phyloP scores from a whole-genome alignment of 1,139 yeast species.

The Protomyces lactucae-debilis region DNA sequence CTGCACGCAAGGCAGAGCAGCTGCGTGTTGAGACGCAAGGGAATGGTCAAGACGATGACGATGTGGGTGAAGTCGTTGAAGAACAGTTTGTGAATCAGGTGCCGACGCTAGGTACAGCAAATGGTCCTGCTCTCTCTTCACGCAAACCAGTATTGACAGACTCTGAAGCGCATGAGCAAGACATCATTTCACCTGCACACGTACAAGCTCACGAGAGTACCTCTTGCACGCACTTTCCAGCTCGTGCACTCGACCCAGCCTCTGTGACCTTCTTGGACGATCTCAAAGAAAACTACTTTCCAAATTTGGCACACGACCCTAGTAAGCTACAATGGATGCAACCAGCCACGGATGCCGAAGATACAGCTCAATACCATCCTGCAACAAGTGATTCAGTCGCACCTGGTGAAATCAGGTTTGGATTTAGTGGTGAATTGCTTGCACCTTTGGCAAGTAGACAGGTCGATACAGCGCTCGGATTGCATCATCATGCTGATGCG shows the following conservation, averaged over 20 bases:
- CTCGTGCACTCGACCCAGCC: conserved; percentile 15
- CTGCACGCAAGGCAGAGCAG: not conserved
- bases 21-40: not conserved
- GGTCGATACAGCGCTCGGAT: conserved; percentile 59
- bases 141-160: not conserved
- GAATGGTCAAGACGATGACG: not conserved
- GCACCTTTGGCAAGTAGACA: conserved; percentile 47
- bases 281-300: conserved; percentile 78
- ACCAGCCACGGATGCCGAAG: conserved; percentile 45
- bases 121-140: not conserved
- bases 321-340: conserved; percentile 89
- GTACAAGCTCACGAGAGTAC: not conserved
- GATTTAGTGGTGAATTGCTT: conserved; percentile 74
- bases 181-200: not conserved
- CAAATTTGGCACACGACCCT: conserved; percentile 79
- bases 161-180: not conserved
- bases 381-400: conserved; percentile 37
- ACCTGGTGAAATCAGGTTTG: conserved; percentile 66
- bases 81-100: not conserved
- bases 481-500: conserved; percentile 86
- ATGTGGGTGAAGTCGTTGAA: not conserved
- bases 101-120: not conserved
- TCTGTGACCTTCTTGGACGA: conserved; percentile 54
- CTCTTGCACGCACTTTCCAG: not conserved
- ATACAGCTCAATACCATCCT: conserved; percentile 36